Conservation (phyloP, 331 rosid genomes). For the Telfairia occidentalis region DNA sequence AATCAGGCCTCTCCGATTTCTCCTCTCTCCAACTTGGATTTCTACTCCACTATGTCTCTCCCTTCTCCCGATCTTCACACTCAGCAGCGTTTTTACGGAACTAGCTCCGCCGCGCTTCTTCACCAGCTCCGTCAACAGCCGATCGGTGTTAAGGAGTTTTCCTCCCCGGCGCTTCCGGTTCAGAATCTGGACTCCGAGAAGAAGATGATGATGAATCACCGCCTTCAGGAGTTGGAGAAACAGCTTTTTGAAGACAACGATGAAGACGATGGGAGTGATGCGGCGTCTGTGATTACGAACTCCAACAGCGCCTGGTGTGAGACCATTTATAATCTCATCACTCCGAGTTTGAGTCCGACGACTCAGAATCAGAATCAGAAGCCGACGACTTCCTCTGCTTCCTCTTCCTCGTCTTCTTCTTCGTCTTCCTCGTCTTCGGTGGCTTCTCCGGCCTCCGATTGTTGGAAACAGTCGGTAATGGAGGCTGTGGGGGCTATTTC, state of each 20-base stretch:
- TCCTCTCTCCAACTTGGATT: constrained; percentile 30
- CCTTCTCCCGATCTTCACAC: background rate
- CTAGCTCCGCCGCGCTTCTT: constrained; percentile 32
- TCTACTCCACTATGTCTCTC: constrained; percentile 21
- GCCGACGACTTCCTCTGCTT: constrained; percentile 46
- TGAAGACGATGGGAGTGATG: constrained; percentile 36
- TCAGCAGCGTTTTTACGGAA: constrained; percentile 11
- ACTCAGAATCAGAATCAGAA: constrained; percentile 19
- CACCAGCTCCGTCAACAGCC: constrained; percentile 48
- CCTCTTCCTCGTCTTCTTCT: constrained; percentile 36
- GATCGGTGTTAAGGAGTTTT: background rate
- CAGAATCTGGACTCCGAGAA: constrained; percentile 31
- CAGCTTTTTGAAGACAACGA: constrained; percentile 70
- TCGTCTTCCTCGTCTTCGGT: constrained; percentile 45
- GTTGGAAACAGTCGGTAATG: constrained; percentile 39
- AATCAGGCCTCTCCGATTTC: constrained; percentile 27
- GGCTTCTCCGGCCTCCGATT: constrained; percentile 33
- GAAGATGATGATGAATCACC: constrained; percentile 37
- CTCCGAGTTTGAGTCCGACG: constrained; percentile 15
- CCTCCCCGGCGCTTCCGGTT: background rate
- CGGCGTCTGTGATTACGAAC: constrained; percentile 44
- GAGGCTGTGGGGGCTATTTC: constrained; percentile 60
- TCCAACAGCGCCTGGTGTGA: constrained; percentile 58
- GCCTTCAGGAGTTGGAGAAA: constrained; percentile 59
- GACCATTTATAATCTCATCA: constrained; percentile 53